phyloP scores from a whole-genome alignment of 371 early-diverging fungal species.

The Apophysomyces elegans region DNA sequence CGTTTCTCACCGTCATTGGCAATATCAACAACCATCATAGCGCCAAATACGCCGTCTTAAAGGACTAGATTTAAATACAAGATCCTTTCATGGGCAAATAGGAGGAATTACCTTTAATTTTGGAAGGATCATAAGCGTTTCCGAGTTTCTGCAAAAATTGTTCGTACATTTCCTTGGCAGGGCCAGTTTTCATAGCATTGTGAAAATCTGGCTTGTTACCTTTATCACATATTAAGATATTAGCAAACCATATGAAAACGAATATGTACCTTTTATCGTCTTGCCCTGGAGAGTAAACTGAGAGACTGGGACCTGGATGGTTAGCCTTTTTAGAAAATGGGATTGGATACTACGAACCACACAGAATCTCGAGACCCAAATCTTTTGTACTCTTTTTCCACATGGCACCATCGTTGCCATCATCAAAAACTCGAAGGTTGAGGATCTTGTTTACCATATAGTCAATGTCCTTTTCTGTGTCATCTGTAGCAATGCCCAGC shows the following conservation, averaged over 20 bases:
- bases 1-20: slow-evolving; percentile 71
- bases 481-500: slow-evolving; percentile 74
- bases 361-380: slow-evolving; percentile 70
- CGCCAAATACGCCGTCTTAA: slow-evolving; percentile 81
- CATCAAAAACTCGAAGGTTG: slow-evolving; percentile 76
- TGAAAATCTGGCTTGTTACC: slow-evolving; percentile 92
- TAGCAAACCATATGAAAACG: slow-evolving; percentile 4
- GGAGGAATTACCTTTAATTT: slow-evolving; percentile 67
- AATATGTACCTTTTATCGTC: slow-evolving; percentile 63
- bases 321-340: neutral
- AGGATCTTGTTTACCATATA: slow-evolving; percentile 77
- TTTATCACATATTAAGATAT: slow-evolving; percentile 4
- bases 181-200: slow-evolving; percentile 74
- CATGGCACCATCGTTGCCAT: slow-evolving; percentile 53
- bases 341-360: slow-evolving; percentile 50
- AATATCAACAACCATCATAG: slow-evolving; percentile 87
- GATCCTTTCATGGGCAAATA: neutral
- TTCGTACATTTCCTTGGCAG: slow-evolving; percentile 73
- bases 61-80: neutral
- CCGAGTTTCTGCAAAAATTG: slow-evolving; percentile 72
- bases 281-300: slow-evolving; percentile 87
- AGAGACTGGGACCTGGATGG: slow-evolving; percentile 57
- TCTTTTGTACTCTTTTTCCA: slow-evolving; percentile 82
- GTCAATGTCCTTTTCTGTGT: slow-evolving; percentile 76
- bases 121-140: slow-evolving; percentile 61